Evolutionary conservation across 2,329 filamentous ascomycete genomes (phyloP), one percentile per base, ranked within the genome.

Genomic region (Trichocomaceae sp.): DNA sequence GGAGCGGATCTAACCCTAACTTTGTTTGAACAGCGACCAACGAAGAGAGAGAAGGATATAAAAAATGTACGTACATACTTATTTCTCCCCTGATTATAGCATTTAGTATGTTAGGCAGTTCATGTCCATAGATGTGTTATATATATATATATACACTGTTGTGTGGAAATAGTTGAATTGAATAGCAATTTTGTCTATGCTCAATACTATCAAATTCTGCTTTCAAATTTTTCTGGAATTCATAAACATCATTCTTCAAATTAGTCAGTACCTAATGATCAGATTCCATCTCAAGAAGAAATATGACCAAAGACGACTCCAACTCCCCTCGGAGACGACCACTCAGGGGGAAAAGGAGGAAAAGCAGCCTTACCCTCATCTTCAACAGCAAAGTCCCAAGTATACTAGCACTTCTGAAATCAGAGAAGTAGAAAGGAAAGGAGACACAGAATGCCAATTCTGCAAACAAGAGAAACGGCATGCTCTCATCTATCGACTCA

Each of bases 401-500:
- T 7, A 3, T 44, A 23, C 33, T 20, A n/a, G n/a, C n/a, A 50
- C 35, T 15, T 33, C 20, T 17, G 29, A 29, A 19, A 22, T 15
- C 5, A n/a, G n/a, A n/a, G n/a, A n/a, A n/a, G n/a, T n/a, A n/a
- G n/a, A n/a, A n/a, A n/a, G n/a, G n/a, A n/a, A n/a, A n/a, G n/a
- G n/a, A n/a, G n/a, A n/a, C n/a, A 50, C 13, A 23, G 19, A 23
- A 19, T 62, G 60, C 48, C 37, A 37, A 5, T 15, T 55, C 20
- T 70, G 69, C 55, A 63, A 64, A 49, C 56, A 68, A 46, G 65
- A 75, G 47, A 70, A 69, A 49, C 66, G 62, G 35, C 56, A 64
- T 13, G 61, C 63, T 29, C 65, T 67, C n/a, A 69, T 68, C 45
- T 77, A 85, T 62, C 75, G 83, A 50, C 80, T 75, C 75, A 86